These are phyloP conservation scores for Dryas octopetala DNA, from an alignment of 306 rosid genomes.

Conservation along the genomic window DNA sequence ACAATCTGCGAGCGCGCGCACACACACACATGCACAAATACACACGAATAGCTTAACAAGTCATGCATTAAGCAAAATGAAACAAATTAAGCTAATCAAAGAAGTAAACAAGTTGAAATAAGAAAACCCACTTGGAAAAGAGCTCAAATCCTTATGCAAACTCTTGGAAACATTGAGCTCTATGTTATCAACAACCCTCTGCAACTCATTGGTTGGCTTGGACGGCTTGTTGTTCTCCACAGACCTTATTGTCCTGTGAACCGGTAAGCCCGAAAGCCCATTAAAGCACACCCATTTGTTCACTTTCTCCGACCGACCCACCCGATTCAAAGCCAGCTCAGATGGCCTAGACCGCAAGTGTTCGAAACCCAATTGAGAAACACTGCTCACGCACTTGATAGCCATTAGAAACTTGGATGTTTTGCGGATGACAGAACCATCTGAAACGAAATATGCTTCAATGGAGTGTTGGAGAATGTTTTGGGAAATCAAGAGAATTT, in stretches of 20 bases:
- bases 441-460: not conserved
- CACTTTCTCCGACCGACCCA: slow-evolving; percentile 27
- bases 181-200: slow-evolving; percentile 33
- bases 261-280: slow-evolving; percentile 20
- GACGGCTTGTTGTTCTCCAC: slow-evolving; percentile 22
- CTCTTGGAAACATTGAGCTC: slow-evolving; percentile 27
- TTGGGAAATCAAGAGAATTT: not conserved
- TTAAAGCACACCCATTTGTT: slow-evolving; percentile 24
- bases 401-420: slow-evolving; percentile 29
- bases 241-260: slow-evolving; percentile 9
- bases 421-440: not conserved
- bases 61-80: no score
- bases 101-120: no score
- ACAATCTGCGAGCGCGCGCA: no score
- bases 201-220: slow-evolving; percentile 27
- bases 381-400: slow-evolving; percentile 22
- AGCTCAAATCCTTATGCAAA: slow-evolving; percentile 15
- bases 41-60: no score
- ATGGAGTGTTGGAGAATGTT: not conserved
- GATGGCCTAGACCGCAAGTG: slow-evolving; percentile 15
- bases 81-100: no score
- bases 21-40: no score
- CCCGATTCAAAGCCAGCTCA: slow-evolving; percentile 17
- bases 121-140: not conserved
- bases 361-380: slow-evolving; percentile 29